Percentiles rank a stretch among this genome's conserved stretches.
Conservation (phyloP, 768 basidiomycete genomes). For the Boletus rubescentipes region DNA sequence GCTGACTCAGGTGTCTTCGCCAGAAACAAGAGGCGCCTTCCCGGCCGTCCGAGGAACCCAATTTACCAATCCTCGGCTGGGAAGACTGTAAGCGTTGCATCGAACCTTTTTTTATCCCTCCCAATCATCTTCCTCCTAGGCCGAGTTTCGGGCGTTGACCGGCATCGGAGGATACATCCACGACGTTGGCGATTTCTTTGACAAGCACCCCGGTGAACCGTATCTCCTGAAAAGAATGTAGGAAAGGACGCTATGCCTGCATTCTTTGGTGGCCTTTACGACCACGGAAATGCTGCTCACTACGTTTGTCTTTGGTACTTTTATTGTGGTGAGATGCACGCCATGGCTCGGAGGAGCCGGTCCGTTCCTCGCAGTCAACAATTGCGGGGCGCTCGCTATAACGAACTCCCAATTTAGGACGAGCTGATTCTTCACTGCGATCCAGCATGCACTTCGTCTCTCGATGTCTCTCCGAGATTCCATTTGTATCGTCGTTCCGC, state of each 20-base stretch:
- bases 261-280: conserved; percentile 88
- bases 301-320: conserved; percentile 66
- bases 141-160: conserved; percentile 76
- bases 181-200: conserved; percentile 74
- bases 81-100: conserved; percentile 60
- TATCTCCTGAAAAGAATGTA: conserved; percentile 78
- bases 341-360: not conserved
- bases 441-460: too few relatives aligned
- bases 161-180: conserved; percentile 90
- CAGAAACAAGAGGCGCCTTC: conserved; percentile 66
- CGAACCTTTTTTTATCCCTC: not conserved
- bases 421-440: too few relatives aligned
- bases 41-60: conserved; percentile 73
- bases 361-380: conserved; percentile 7
- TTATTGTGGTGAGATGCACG: conserved; percentile 8
- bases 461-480: too few relatives aligned
- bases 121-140: conserved; percentile 36
- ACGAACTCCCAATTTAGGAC: not conserved
- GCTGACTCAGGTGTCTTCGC: conserved; percentile 81
- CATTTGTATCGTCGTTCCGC: too few relatives aligned
- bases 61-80: conserved; percentile 84
- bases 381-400: conserved; percentile 2
- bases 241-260: conserved; percentile 89
- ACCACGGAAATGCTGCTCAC: conserved; percentile 80
- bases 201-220: conserved; percentile 87